Percentiles rank a stretch among this genome's conserved stretches.
Conservation (phyloP, 257 asterid species). For the Lavandula angustifolia region DNA sequence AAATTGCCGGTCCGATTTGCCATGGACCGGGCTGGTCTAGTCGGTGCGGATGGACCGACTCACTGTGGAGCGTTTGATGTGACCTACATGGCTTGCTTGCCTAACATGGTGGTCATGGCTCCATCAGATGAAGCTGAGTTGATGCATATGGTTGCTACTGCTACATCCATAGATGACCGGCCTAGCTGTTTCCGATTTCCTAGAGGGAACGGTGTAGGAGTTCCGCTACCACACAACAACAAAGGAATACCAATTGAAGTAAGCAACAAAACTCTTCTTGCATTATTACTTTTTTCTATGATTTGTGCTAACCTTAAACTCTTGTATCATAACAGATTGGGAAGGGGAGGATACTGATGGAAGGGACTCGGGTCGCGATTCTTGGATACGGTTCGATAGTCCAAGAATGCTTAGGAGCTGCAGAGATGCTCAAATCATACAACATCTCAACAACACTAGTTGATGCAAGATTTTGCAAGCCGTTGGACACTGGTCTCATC, state of each 20-base stretch:
- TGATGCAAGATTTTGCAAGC: slow-evolving; percentile 86
- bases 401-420: slow-evolving; percentile 67
- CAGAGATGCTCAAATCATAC: slow-evolving; percentile 49
- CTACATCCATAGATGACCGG: slow-evolving; percentile 23
- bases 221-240: slow-evolving; percentile 4
- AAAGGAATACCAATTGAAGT: slow-evolving; percentile 23
- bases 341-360: slow-evolving; percentile 62
- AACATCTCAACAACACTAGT: slow-evolving; percentile 54
- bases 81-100: slow-evolving; percentile 24
- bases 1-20: slow-evolving; percentile 22
- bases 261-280: not conserved
- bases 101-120: slow-evolving; percentile 28
- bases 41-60: slow-evolving; percentile 25
- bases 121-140: slow-evolving; percentile 25
- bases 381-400: slow-evolving; percentile 69
- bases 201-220: slow-evolving; percentile 13
- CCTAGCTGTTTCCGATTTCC: slow-evolving; percentile 25
- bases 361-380: slow-evolving; percentile 66
- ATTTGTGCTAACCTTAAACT: slow-evolving; percentile 1
- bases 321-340: slow-evolving; percentile 35
- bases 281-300: not conserved
- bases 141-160: slow-evolving; percentile 23
- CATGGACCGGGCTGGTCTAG: slow-evolving; percentile 22
- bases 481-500: slow-evolving; percentile 64
- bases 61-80: slow-evolving; percentile 24